Percentiles rank a stretch among this genome's conserved stretches.
Conservation (phyloP, 805 yeast genomes). For the Pichia scutulata region DNA sequence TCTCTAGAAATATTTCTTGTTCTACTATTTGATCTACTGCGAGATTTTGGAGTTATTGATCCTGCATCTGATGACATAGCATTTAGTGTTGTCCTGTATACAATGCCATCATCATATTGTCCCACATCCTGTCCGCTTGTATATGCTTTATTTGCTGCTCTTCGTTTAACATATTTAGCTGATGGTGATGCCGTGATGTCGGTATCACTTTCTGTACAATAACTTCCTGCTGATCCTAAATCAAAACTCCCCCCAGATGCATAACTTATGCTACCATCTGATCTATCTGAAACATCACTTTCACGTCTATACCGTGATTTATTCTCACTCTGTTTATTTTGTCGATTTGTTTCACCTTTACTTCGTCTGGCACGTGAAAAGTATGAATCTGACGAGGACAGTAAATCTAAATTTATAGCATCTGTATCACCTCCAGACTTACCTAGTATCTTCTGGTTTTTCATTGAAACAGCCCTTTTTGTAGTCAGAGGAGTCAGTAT, state of each 20-base stretch:
- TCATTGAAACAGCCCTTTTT: background rate
- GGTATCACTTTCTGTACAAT: constrained; percentile 16
- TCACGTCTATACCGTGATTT: constrained; percentile 12
- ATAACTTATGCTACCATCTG: constrained; percentile 9
- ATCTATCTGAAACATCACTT: constrained; percentile 24
- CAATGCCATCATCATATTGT: constrained; percentile 7
- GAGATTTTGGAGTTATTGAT: constrained; percentile 1
- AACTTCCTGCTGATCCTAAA: background rate
- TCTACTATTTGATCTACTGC: constrained; percentile 4
- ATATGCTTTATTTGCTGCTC: background rate
- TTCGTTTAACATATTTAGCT: constrained; percentile 8
- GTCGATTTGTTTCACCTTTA: background rate
- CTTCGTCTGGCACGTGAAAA: constrained; percentile 27
- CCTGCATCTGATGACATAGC: background rate
- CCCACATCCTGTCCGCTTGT: background rate
- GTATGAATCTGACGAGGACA: constrained; percentile 28
- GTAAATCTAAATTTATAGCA: constrained; percentile 7
- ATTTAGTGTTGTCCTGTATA: background rate
- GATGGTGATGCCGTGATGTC: constrained; percentile 18
- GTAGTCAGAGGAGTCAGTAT: background rate
- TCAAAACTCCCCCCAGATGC: constrained; percentile 3
- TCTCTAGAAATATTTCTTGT: constrained; percentile 11
- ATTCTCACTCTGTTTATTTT: background rate
- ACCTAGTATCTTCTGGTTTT: background rate
- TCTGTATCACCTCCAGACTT: background rate